Percentiles rank a stretch among this genome's conserved stretches.
Evolutionary conservation across 495 filamentous ascomycete genomes (phyloP).

Genomic region (Platismatia glauca): DNA sequence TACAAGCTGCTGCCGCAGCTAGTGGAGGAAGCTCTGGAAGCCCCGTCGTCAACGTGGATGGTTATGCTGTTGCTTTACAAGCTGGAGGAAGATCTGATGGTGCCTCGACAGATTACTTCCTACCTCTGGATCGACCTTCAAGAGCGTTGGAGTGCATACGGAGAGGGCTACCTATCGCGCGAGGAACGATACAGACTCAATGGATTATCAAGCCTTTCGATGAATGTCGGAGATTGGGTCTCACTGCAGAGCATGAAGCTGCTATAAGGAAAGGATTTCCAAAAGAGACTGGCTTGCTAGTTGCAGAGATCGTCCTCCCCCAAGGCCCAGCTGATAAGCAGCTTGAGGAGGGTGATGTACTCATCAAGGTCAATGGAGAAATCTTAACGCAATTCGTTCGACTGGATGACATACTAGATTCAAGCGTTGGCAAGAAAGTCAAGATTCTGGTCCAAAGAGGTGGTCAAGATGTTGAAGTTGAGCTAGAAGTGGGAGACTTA

Average conservation of each 20-base stretch:
- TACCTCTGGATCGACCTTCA: slow-evolving; percentile 81
- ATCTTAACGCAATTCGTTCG: slow-evolving; percentile 88
- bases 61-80: slow-evolving; percentile 85
- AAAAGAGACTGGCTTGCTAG: slow-evolving; percentile 91
- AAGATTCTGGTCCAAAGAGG: slow-evolving; percentile 76
- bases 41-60: slow-evolving; percentile 94
- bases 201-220: slow-evolving; percentile 97
- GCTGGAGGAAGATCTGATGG: slow-evolving; percentile 89
- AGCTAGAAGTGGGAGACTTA: slow-evolving; percentile 78
- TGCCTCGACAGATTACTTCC: slow-evolving; percentile 95
- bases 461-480: slow-evolving; percentile 77
- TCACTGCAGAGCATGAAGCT: slow-evolving; percentile 78
- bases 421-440: slow-evolving; percentile 67
- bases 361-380: slow-evolving; percentile 89
- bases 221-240: slow-evolving; percentile 84
- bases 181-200: slow-evolving; percentile 96
- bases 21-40: slow-evolving; percentile 94
- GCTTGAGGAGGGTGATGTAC: slow-evolving; percentile 90
- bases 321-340: slow-evolving; percentile 78
- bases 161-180: slow-evolving; percentile 59
- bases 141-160: slow-evolving; percentile 81
- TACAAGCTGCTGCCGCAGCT: slow-evolving; percentile 92
- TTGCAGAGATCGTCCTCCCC: slow-evolving; percentile 89
- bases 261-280: slow-evolving; percentile 73
- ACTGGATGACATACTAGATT: slow-evolving; percentile 89